phyloP scores from a whole-genome alignment of 1,284 basidiomycete genomes.

The Trametes polyzona region DNA sequence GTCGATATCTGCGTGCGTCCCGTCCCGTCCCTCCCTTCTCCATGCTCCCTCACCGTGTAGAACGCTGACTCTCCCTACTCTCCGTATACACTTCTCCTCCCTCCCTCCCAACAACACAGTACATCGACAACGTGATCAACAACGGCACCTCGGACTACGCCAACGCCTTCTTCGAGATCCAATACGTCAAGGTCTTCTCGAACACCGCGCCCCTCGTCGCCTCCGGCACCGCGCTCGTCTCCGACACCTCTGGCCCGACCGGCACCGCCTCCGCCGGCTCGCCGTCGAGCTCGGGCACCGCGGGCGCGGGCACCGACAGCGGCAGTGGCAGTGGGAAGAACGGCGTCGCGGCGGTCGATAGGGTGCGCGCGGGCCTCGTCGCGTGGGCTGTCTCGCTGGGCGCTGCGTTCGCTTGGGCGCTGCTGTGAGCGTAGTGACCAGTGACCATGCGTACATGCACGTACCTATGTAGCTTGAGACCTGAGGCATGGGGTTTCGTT shows the following conservation, averaged over 20 bases:
- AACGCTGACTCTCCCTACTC: not conserved
- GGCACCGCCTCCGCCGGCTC: not conserved
- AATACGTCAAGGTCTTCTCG: conserved; percentile 48
- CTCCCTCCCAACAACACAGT: conserved; percentile 31
- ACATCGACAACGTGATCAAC: conserved; percentile 58
- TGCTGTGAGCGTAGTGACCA: not conserved
- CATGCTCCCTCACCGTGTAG: too few relatives aligned
- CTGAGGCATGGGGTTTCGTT: too few relatives aligned
- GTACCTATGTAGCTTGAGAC: too few relatives aligned
- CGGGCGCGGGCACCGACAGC: not conserved
- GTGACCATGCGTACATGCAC: too few relatives aligned
- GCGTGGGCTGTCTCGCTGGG: conserved; percentile 7
- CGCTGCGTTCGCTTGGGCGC: conserved; percentile 11
- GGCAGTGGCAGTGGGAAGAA: not conserved
- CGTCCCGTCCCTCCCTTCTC: not conserved
- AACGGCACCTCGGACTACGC: conserved; percentile 49
- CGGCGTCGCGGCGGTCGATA: not conserved
- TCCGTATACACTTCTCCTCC: not conserved
- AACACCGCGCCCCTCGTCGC: conserved; percentile 8
- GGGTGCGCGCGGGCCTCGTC: conserved; percentile 3
- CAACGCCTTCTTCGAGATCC: conserved; percentile 56
- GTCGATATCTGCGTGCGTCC: conserved; percentile 25
- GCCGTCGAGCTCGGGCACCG: not conserved
- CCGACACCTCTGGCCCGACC: conserved; percentile 6
- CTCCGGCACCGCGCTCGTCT: conserved; percentile 5